A percentile compares a stretch with the other conserved stretches of the same genome.
These are phyloP conservation scores for Camelina hispida DNA, from an alignment of 345 rosid genomes.

Conservation along the genomic window DNA sequence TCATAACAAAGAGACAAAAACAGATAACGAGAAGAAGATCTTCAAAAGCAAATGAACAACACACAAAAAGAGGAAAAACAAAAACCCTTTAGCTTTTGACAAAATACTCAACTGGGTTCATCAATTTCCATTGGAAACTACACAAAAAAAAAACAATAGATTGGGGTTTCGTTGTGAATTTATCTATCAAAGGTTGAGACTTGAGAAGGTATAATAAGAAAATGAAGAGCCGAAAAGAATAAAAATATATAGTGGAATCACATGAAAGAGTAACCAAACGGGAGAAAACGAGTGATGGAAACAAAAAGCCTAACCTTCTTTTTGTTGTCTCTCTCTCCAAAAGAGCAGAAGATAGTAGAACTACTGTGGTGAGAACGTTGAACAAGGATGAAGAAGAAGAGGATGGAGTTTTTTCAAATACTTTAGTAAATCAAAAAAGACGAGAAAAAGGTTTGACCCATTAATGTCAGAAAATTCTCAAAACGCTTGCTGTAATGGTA, in stretches of 20 bases:
- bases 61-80: neutral
- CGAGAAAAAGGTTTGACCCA: slow-evolving; percentile 36
- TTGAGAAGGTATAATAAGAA: neutral
- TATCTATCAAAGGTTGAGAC: neutral
- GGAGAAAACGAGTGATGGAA: slow-evolving; percentile 35
- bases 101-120: slow-evolving; percentile 29
- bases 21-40: slow-evolving; percentile 16
- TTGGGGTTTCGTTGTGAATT: slow-evolving; percentile 6
- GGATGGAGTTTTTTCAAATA: slow-evolving; percentile 34
- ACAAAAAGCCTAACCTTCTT: slow-evolving; percentile 29
- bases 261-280: slow-evolving; percentile 31
- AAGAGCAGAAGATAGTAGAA: neutral
- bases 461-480: slow-evolving; percentile 34
- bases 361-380: neutral
- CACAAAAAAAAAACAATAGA: slow-evolving; percentile 8
- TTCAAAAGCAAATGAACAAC: slow-evolving; percentile 15
- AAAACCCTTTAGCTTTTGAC: neutral
- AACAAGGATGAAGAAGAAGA: neutral
- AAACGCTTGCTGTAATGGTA: slow-evolving; percentile 33
- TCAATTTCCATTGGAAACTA: no score
- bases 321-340: neutral
- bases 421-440: slow-evolving; percentile 28
- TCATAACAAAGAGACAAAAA: slow-evolving; percentile 1
- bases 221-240: neutral
- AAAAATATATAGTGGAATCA: neutral